Conservation (phyloP, 306 rosid species). For the Notholithocarpus densiflorus region DNA sequence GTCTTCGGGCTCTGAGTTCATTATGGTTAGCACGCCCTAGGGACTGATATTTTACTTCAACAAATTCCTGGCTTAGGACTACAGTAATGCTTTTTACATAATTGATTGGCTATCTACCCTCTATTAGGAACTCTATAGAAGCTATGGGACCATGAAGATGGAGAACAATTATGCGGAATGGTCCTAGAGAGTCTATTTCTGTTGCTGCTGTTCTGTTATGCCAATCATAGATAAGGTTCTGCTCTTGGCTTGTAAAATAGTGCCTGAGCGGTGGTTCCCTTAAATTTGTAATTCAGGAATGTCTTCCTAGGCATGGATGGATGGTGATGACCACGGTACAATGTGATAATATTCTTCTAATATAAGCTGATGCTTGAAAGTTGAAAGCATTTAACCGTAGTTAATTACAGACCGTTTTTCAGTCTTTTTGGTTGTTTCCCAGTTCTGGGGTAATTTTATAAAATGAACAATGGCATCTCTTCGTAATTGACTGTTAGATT, state of each 20-base stretch:
- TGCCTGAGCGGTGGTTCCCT: neutral
- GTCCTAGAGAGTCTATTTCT: neutral
- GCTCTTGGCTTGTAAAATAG: neutral
- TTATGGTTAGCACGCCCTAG: slow-evolving; percentile 83
- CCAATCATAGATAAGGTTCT: neutral
- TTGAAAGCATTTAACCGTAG: neutral
- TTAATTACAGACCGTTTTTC: neutral
- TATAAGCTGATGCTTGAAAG: neutral
- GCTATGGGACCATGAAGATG: neutral
- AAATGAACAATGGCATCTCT: neutral
- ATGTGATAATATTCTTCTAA: neutral
- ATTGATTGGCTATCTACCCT: neutral
- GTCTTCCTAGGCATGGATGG: neutral
- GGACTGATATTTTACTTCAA: slow-evolving; percentile 17
- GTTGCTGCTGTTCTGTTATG: neutral
- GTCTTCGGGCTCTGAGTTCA: slow-evolving; percentile 80
- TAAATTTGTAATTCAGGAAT: neutral
- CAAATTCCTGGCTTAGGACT: neutral
- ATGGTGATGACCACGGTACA: neutral
- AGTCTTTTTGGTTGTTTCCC: neutral
- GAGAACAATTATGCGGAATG: neutral
- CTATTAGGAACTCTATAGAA: neutral
- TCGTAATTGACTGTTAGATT: neutral
- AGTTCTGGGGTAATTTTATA: neutral
- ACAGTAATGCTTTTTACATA: neutral